Base-by-base conservation (phyloP, 225 moss, liverwort and hornwort genomes). In the Marchantia paleacea region DNA sequence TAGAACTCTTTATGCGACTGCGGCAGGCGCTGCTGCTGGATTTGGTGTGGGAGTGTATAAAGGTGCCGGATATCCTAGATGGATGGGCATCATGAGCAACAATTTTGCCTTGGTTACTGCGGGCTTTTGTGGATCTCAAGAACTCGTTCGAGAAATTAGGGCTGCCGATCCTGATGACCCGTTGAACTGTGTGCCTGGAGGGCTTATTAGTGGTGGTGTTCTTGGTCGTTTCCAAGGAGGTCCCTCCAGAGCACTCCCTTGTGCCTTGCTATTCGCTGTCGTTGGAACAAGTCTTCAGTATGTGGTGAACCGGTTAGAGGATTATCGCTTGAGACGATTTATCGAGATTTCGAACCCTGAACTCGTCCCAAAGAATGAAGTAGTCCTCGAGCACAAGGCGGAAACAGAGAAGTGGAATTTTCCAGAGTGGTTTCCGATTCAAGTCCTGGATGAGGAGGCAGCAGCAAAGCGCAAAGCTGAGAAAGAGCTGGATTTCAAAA, bases 351-450 rank as follows among this genome's bases (percentile, higher is more conserved):
- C 57, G 47, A 66, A 83, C 60, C 67, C 79, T 64, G 89, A 89
- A 65, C 48, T 83, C 12, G 49, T 78, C 63, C 52, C 31, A 62
- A 79, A 52, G 62, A 63, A 80, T 24, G 73, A 72, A 58, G 80
- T 76, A 66, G 68, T 76, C 52, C 75, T 79, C 11, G 80, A 55
- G 79, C 75, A 79, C 70, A 68, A 85, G 47, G 79, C 80, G 53
- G 79, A 60, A 52, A 78, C 80, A 30, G 63, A 82, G 76, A 68
- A n/a, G 20, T 95, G 91, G 92, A 89, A 85, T 26, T 69, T 89
- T 53, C 95, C 95, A 22, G 92, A 92, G 69, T 99, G 97, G 97
- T 91, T 92, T 85, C 97, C 97, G 18, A 93, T 99, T 80, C 91
- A 90, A 82, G 88, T 90, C 60, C 78, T 95, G 55, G 92, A 85